These are phyloP conservation scores for Cryomyces minteri DNA, from an alignment of 495 filamentous ascomycete genomes.

Conservation along the genomic window DNA sequence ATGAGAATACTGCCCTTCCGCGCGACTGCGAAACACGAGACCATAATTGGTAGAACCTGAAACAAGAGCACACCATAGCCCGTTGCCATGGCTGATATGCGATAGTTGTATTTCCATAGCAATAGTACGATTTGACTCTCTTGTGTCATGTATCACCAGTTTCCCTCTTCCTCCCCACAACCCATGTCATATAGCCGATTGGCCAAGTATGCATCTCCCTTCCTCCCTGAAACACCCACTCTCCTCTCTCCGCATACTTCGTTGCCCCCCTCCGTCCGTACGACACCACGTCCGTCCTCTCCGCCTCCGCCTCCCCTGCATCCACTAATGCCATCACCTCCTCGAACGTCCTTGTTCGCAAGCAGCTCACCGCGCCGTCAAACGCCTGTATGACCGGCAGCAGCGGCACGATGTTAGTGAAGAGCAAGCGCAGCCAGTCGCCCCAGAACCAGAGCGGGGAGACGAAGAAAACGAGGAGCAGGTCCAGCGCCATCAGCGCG, in stretches of 20 bases:
- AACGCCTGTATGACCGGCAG: conserved; percentile 44
- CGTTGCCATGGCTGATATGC: too few species aligned
- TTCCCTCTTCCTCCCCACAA: conserved; percentile 6
- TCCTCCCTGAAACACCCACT: conserved; percentile 8
- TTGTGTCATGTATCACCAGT: too few species aligned
- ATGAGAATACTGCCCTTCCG: too few species aligned
- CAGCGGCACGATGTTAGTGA: conserved; percentile 43
- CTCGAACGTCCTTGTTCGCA: conserved; percentile 43
- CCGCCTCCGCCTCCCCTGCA: background rate
- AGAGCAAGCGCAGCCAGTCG: conserved; percentile 37
- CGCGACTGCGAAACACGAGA: too few species aligned
- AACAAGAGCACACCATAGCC: too few species aligned
- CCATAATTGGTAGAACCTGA: too few species aligned
- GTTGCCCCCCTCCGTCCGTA: background rate
- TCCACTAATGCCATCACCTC: conserved; percentile 40
- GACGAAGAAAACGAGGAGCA: conserved; percentile 28
- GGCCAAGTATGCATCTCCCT: conserved; percentile 16
- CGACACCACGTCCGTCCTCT: background rate
- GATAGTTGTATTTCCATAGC: too few species aligned
- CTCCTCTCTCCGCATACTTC: conserved; percentile 1
- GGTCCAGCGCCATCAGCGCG: conserved; percentile 31
- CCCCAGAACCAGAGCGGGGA: conserved; percentile 44
- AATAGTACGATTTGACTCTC: too few species aligned
- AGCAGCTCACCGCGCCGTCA: conserved; percentile 45
- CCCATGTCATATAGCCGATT: conserved; percentile 13